phyloP scores from a whole-genome alignment of 768 basidiomycete species.

The Rhizopogon sp. region DNA sequence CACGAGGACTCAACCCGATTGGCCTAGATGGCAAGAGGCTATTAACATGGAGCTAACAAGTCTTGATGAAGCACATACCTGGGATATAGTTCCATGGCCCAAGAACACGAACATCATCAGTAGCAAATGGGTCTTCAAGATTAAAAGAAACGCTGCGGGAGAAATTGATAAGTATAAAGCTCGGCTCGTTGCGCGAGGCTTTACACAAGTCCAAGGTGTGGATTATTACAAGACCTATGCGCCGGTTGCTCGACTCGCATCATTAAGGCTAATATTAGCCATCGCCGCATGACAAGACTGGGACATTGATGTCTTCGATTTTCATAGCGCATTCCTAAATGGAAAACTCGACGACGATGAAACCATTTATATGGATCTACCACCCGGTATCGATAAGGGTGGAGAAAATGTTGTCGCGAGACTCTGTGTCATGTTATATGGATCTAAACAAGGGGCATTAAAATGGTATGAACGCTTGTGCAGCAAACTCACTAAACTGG shows the following conservation, averaged over 20 bases:
- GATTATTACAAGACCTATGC: constrained; percentile 8
- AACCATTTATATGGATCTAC: constrained; percentile 19
- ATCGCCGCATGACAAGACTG: constrained; percentile 22
- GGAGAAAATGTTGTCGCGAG: constrained; percentile 9
- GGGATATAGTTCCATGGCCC: neutral
- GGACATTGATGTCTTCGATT: constrained; percentile 36
- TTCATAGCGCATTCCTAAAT: constrained; percentile 38
- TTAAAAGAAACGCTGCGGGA: constrained; percentile 34
- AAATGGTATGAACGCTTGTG: constrained; percentile 7
- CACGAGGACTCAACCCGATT: no score
- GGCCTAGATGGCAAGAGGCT: neutral
- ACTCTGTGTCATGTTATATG: constrained; percentile 1
- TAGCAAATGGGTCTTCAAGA: constrained; percentile 36
- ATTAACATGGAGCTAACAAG: neutral
- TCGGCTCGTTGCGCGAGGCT: neutral
- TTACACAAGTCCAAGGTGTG: constrained; percentile 3
- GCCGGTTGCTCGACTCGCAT: neutral
- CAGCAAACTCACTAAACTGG: neutral
- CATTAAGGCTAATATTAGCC: constrained; percentile 2
- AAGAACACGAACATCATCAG: constrained; percentile 3
- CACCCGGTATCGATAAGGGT: constrained; percentile 18
- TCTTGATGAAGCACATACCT: neutral
- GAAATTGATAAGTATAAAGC: constrained; percentile 18
- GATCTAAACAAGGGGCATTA: constrained; percentile 2
- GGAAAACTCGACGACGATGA: constrained; percentile 28